Evolutionary conservation across 1,284 basidiomycete species (phyloP), one percentile per base, ranked within the genome.

Genomic region (Puccinia novopanici): DNA sequence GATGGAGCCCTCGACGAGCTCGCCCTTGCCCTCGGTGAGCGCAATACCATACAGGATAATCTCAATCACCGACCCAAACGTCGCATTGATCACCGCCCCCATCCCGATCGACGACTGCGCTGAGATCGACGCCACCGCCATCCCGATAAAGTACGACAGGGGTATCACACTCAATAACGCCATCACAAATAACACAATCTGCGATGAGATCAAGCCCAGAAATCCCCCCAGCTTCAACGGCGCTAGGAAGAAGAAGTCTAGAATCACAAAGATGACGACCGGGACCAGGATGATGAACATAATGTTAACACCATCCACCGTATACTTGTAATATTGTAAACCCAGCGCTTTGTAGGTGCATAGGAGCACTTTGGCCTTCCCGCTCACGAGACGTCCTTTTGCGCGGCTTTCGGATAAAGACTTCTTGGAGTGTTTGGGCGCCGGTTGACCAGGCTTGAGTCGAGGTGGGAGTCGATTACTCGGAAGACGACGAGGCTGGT

Each of bases 11-110:
- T 99, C 97, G 0, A 99, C 97, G 17, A 99, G 89, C 83, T 92
- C 90, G 0, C 95, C 95, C 86, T 96, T 99, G 57, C 91, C 89
- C 84, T 95, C 90, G 15, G 90, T 92, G 54, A 99, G 88, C 19
- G 94, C 94, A 83, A 99, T 93, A 50, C 88, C 88, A 85, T 99
- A 99, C 0, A 99, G 89, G 83, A 99, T 90, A 84, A 99, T 93
- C 87, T 99, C 97, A 86, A 99, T 95, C 85, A 99, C 92, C 13
- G 94, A 96, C 86, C 97, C 97, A 84, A 99, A 99, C 0, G 95
- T 97, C 0, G 97, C 97, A 86, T 99, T 99, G 88, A 99, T 99
- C 83, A 99, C 96, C 0, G 97, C 97, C 82, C 97, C 97, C 95
- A 99, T 98, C 17, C 97, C 97, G 82, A 99, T 99, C 19, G 92